phyloP scores from a whole-genome alignment of 2,329 filamentous ascomycete genomes.

The Apiospora koreana region DNA sequence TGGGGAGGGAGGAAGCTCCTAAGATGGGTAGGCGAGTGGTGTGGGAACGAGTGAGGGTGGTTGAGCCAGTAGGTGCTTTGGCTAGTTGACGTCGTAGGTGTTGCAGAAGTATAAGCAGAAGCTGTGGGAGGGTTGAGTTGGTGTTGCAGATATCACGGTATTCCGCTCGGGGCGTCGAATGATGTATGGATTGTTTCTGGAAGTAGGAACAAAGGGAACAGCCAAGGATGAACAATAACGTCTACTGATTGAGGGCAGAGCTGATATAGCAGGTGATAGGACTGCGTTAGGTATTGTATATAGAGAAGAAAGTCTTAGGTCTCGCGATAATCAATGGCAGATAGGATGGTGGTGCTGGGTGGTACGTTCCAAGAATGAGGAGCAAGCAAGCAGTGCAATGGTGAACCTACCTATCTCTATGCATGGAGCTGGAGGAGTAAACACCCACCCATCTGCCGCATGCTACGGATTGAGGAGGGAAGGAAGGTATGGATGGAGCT shows the following conservation, averaged over 20 bases:
- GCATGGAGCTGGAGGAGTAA: no score
- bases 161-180: background rate
- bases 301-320: background rate
- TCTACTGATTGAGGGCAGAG: no score
- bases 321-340: background rate
- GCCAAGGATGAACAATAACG: background rate
- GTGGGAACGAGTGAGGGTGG: background rate
- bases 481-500: background rate
- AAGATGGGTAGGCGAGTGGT: no score
- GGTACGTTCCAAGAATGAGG: background rate
- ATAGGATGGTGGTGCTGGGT: background rate
- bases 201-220: background rate
- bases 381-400: no score
- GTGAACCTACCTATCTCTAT: no score
- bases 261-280: background rate
- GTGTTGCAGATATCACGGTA: background rate
- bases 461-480: no score
- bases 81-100: background rate
- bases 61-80: background rate
- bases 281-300: background rate
- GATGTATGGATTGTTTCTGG: background rate
- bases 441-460: background rate
- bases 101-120: background rate
- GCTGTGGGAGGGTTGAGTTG: background rate
- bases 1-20: background rate